Evolutionary conservation across 768 basidiomycete genomes (phyloP).

Genomic region (Suillus hirtellus): DNA sequence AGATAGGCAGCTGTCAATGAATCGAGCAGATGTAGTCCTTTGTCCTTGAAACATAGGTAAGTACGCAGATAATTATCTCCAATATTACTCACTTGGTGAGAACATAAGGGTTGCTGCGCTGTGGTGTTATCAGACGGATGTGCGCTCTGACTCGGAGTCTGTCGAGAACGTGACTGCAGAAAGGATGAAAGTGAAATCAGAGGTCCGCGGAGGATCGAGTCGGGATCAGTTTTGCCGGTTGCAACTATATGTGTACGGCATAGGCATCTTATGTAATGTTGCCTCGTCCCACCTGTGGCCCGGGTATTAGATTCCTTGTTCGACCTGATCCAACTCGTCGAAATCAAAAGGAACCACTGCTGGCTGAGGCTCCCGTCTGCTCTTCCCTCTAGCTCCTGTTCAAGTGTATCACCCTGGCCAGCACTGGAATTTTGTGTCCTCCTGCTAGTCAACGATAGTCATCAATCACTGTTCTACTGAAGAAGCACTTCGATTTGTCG

Average conservation of each 20-base stretch:
- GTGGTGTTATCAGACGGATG: not conserved
- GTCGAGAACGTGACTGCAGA: not conserved
- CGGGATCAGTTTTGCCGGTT: too few species aligned
- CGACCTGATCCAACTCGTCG: too few species aligned
- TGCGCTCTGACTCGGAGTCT: not conserved
- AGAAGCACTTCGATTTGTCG: constrained; percentile 1
- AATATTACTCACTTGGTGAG: not conserved
- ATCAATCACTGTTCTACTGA: not conserved
- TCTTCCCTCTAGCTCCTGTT: not conserved
- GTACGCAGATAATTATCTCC: not conserved
- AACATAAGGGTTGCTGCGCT: not conserved
- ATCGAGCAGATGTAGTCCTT: not conserved
- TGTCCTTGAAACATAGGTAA: not conserved
- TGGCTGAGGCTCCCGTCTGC: not conserved
- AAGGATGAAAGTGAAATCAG: not conserved
- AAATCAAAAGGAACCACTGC: too few species aligned
- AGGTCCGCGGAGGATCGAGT: too few species aligned
- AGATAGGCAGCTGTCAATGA: not conserved
- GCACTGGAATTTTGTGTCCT: not conserved
- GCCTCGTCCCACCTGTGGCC: too few species aligned
- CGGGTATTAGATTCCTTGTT: too few species aligned
- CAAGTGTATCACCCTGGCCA: not conserved
- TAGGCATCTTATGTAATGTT: too few species aligned
- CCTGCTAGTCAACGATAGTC: not conserved
- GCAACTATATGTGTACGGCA: too few species aligned